phyloP scores from a whole-genome alignment of 2,329 filamentous ascomycete genomes.

The Camillea tinctor region DNA sequence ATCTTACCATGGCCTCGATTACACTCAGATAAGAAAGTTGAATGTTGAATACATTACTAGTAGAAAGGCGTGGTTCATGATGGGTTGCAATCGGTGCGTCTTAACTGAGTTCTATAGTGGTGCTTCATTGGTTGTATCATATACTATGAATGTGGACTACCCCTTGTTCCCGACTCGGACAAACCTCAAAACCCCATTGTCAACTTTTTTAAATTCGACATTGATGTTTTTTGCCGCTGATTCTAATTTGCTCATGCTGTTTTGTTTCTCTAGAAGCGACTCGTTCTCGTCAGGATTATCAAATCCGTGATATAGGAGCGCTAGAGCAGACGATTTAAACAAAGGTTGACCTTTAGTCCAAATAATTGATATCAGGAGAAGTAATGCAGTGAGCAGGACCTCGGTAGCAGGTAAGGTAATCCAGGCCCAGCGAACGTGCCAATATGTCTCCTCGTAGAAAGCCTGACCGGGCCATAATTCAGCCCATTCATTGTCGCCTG shows the following conservation, averaged over 20 bases:
- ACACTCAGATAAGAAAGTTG: no score
- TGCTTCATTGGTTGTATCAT: no score
- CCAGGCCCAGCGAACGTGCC: constrained; percentile 34
- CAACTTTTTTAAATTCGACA: constrained; percentile 1
- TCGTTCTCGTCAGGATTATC: neutral
- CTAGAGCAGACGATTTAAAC: constrained; percentile 1
- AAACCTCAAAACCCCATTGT: neutral
- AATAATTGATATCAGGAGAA: constrained; percentile 18
- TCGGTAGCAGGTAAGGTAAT: constrained; percentile 25
- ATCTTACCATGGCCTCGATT: no score
- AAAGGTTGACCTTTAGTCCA: neutral
- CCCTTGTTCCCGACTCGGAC: neutral
- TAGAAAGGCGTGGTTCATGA: no score
- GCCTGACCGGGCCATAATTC: constrained; percentile 17
- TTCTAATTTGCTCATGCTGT: neutral
- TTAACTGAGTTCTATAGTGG: no score
- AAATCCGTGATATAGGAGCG: neutral
- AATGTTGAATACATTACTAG: no score
- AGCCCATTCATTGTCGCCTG: constrained; percentile 15
- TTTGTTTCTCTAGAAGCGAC: no score
- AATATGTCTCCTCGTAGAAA: constrained; percentile 25
- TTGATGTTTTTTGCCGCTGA: neutral
- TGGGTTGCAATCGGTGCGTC: no score
- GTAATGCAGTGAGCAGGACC: constrained; percentile 16
- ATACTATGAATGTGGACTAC: no score